Evolutionary conservation across 2,329 filamentous ascomycete genomes (phyloP).

Genomic region (Botrytis byssoidea): DNA sequence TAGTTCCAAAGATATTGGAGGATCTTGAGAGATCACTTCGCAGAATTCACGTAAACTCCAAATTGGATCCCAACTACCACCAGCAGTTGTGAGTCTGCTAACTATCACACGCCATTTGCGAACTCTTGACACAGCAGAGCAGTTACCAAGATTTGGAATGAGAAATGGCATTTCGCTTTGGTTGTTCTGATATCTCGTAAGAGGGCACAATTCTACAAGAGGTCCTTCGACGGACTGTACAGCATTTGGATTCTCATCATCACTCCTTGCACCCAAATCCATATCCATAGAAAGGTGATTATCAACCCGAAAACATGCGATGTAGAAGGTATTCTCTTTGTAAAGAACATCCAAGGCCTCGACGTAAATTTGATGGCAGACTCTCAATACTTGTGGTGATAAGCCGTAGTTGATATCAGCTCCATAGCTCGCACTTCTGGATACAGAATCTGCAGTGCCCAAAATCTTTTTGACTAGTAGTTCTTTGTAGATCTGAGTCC

Average conservation of each 20-base stretch:
- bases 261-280: neutral
- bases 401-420: slow-evolving; percentile 10
- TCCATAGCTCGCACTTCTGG: neutral
- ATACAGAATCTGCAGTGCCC: neutral
- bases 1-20: neutral
- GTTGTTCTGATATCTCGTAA: slow-evolving; percentile 15
- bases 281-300: neutral
- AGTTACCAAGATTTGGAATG: neutral
- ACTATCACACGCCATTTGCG: slow-evolving; percentile 6
- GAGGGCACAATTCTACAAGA: slow-evolving; percentile 13
- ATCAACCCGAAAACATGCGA: slow-evolving; percentile 7
- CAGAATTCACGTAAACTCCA: slow-evolving; percentile 9
- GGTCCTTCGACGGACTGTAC: neutral
- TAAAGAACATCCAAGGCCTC: slow-evolving; percentile 44
- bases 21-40: neutral
- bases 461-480: slow-evolving; percentile 21
- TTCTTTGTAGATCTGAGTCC: slow-evolving; percentile 50
- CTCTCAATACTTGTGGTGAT: slow-evolving; percentile 24
- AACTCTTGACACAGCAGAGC: neutral
- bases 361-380: neutral
- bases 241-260: neutral
- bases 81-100: neutral
- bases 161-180: neutral
- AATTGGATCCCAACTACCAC: neutral
- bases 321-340: slow-evolving; percentile 44